These are phyloP conservation scores for Jackrogersella minutella DNA, from an alignment of 495 filamentous ascomycete genomes.

Conservation along the genomic window DNA sequence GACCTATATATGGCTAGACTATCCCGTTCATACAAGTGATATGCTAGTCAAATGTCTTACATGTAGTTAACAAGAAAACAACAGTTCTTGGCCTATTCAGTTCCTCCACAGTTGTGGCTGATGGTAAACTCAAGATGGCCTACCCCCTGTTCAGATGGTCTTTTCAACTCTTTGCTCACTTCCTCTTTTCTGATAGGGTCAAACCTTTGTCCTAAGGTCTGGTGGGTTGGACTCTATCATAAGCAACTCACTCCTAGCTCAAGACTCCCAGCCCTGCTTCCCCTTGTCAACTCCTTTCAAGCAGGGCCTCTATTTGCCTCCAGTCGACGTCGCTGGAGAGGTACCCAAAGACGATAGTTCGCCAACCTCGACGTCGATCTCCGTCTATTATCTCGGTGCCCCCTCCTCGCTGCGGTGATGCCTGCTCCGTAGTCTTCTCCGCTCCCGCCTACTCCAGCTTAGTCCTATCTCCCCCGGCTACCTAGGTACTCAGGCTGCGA, in stretches of 20 bases:
- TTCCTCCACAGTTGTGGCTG: not conserved
- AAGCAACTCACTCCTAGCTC: not conserved
- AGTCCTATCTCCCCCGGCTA: not conserved
- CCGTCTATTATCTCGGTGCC: not conserved
- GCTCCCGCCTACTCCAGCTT: not conserved
- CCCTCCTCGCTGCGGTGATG: not conserved
- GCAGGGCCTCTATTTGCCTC: not conserved
- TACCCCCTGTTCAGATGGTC: not conserved
- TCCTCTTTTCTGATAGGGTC: not conserved
- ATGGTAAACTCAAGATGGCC: conserved; percentile 4
- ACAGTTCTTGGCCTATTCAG: not conserved
- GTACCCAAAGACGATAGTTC: not conserved
- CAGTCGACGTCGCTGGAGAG: not conserved
- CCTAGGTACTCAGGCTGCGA: not conserved
- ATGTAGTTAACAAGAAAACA: not conserved
- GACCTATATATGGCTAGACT: not conserved
- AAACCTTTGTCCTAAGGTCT: not conserved
- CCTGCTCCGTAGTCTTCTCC: not conserved
- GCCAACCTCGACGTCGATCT: not conserved
- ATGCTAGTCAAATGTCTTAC: not conserved
- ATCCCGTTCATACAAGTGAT: not conserved
- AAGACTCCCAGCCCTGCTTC: not conserved
- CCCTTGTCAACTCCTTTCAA: not conserved
- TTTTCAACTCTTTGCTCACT: not conserved
- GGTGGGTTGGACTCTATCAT: not conserved